Base-by-base conservation (phyloP, 352 stramenopile genomes). In the Phytophthora europaea region DNA sequence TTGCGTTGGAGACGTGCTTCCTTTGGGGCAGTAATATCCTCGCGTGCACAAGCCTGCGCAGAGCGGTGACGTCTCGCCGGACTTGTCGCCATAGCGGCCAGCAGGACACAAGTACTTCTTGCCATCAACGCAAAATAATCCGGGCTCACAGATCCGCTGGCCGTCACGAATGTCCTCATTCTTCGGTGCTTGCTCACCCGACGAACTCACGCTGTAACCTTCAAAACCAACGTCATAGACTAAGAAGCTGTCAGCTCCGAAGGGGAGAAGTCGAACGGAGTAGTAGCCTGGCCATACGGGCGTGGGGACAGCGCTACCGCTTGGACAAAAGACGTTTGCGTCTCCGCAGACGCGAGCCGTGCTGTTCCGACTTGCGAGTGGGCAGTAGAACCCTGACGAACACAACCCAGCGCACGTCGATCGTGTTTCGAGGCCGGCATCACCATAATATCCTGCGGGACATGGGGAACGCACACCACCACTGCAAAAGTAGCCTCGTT, bases 201-300 rank as follows among this genome's bases (percentile, higher is more conserved):
- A 54, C 33, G 40, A 62, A 23, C 6, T 38, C 7, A 67, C 36
- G 38, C 60, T 71, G 40, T 62, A 63, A 8, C 33, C 26, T 20
- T 76, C 69, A 50, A 57, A 61, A 13, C 60, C 59, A 62, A 8
- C 55, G n/a, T 72, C 31, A 7, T 67, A 51, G 3, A 61, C 47
- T 28, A 72, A 51, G 13, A 74, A 10, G 2, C n/a, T 59, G n/a
- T 61, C 20, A 4, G 61, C 45, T 34, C 22, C 56, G 40, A 43
- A 34, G 6, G 51, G 45, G 15, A 64, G 28, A 1, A 67, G 54
- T 0, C 74, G 78, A 16, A 90, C 73, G 2, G 86, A 87, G 65
- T 90, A 97, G 77, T 89, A 94, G 4, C 89, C 89, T 18, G 74
- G 26, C 56, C 72, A 68, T 3, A 95, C 89, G 0, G 82, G 69